Percentiles rank a stretch among this genome's conserved stretches.
phyloP scores from a whole-genome alignment of 2,329 filamentous ascomycete species.

The Zasmidium cellare region DNA sequence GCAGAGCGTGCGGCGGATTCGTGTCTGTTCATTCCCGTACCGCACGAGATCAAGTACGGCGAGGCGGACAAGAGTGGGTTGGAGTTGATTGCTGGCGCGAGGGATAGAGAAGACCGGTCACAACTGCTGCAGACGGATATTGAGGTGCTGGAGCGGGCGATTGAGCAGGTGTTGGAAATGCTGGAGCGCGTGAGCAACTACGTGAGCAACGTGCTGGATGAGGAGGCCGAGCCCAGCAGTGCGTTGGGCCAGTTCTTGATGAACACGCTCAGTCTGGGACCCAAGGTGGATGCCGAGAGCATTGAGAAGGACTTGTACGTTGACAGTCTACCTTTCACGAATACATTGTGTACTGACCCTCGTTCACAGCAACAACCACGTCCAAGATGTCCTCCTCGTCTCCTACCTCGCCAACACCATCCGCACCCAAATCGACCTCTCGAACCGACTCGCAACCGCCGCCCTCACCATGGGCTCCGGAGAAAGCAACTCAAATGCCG shows the following conservation, averaged over 20 bases:
- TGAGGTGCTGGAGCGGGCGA: conserved; percentile 79
- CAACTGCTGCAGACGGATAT: conserved; percentile 81
- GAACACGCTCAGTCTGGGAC: conserved; percentile 87
- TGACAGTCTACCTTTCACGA: background rate
- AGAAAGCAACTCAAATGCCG: conserved; percentile 19
- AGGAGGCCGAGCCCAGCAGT: conserved; percentile 85
- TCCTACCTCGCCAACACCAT: conserved; percentile 98
- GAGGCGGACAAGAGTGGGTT: conserved; percentile 76
- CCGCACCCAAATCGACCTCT: conserved; percentile 97
- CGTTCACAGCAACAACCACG: conserved; percentile 80
- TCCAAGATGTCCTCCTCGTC: conserved; percentile 97
- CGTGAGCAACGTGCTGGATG: conserved; percentile 90
- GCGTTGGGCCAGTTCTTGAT: conserved; percentile 93
- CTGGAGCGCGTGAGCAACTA: conserved; percentile 90
- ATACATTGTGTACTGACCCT: conserved; percentile 25
- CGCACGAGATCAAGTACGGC: conserved; percentile 87
- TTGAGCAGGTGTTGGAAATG: conserved; percentile 85
- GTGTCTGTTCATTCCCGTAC: conserved; percentile 96
- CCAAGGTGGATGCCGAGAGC: conserved; percentile 86
- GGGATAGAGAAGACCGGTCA: conserved; percentile 73
- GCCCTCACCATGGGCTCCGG: conserved; percentile 50
- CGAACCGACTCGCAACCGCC: conserved; percentile 80
- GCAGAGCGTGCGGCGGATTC: conserved; percentile 93
- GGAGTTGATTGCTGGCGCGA: conserved; percentile 80
- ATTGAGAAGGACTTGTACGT: conserved; percentile 91